These are phyloP conservation scores for Cercophora sp. DNA, from an alignment of 495 filamentous ascomycete genomes.

Conservation along the genomic window DNA sequence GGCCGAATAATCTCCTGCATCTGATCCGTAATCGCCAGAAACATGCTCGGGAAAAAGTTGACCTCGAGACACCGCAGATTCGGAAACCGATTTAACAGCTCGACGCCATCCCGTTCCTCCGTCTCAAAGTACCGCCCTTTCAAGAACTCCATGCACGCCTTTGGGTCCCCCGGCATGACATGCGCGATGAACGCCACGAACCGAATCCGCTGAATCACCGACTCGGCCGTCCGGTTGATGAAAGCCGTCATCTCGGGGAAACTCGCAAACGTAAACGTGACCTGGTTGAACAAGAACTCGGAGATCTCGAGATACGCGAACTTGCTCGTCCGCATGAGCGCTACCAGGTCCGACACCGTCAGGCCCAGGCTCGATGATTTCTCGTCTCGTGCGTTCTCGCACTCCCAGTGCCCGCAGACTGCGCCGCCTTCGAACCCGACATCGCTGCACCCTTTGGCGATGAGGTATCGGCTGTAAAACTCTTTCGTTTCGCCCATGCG, in stretches of 20 bases:
- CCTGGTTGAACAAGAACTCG: conserved; percentile 8
- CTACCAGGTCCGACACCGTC: background rate
- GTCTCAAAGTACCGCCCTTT: conserved; percentile 14
- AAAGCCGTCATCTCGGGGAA: conserved; percentile 11
- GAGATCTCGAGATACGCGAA: conserved; percentile 18
- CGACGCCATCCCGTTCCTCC: conserved; percentile 2
- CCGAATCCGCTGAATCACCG: background rate
- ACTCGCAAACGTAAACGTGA: conserved; percentile 14
- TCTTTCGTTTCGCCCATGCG: conserved; percentile 2
- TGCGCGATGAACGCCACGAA: conserved; percentile 15
- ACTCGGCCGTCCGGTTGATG: conserved; percentile 2
- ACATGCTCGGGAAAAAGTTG: conserved; percentile 15
- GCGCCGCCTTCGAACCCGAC: background rate
- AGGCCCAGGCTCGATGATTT: background rate
- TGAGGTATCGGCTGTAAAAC: conserved; percentile 3
- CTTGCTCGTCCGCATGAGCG: conserved; percentile 13
- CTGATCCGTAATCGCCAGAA: conserved; percentile 1
- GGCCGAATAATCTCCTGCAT: conserved; percentile 9
- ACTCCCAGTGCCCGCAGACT: conserved; percentile 14
- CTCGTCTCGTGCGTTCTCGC: too few species aligned
- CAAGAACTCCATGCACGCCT: conserved; percentile 8
- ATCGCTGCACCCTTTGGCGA: conserved; percentile 5
- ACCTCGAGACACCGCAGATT: conserved; percentile 9
- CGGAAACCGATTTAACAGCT: conserved; percentile 6
- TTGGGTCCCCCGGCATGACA: background rate